Percentiles rank a stretch among this genome's conserved stretches.
These are phyloP conservation scores for Termitomyces sp. DNA, from an alignment of 768 basidiomycete species.

Conservation along the genomic window DNA sequence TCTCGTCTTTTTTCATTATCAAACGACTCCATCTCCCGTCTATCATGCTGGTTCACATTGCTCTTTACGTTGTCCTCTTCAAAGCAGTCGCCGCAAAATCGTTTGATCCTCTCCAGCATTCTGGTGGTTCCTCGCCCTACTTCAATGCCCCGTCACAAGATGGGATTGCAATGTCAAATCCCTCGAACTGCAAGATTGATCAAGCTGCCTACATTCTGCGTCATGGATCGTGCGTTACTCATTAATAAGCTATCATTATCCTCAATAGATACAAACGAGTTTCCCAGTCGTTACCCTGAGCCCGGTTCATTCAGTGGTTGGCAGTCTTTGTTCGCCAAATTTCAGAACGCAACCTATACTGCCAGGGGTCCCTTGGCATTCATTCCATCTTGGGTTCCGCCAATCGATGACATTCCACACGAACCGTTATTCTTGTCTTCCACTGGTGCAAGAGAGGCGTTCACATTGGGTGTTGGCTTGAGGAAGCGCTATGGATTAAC, in stretches of 20 bases:
- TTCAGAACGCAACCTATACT: slow-evolving; percentile 34
- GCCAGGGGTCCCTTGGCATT: slow-evolving; percentile 33
- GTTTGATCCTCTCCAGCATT: slow-evolving; percentile 35
- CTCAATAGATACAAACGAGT: background rate
- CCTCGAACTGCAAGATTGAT: slow-evolving; percentile 32
- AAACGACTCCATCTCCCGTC: background rate
- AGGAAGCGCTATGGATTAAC: slow-evolving; percentile 34
- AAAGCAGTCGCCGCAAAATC: background rate
- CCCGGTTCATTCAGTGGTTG: slow-evolving; percentile 34
- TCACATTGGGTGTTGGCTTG: slow-evolving; percentile 32
- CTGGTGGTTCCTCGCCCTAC: slow-evolving; percentile 36
- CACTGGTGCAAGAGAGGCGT: slow-evolving; percentile 33
- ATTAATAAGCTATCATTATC: background rate
- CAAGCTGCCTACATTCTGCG: slow-evolving; percentile 39
- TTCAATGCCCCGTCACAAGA: slow-evolving; percentile 35
- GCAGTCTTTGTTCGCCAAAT: slow-evolving; percentile 29
- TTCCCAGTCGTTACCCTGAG: slow-evolving; percentile 33
- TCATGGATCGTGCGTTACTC: slow-evolving; percentile 30
- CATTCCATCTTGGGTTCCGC: slow-evolving; percentile 33
- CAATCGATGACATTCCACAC: slow-evolving; percentile 32
- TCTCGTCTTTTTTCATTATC: background rate
- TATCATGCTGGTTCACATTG: background rate
- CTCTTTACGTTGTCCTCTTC: background rate
- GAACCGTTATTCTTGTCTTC: slow-evolving; percentile 32
- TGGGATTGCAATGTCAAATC: slow-evolving; percentile 25